Conservation (phyloP, 1,284 basidiomycete species). For the Laetiporus sulphureus region DNA sequence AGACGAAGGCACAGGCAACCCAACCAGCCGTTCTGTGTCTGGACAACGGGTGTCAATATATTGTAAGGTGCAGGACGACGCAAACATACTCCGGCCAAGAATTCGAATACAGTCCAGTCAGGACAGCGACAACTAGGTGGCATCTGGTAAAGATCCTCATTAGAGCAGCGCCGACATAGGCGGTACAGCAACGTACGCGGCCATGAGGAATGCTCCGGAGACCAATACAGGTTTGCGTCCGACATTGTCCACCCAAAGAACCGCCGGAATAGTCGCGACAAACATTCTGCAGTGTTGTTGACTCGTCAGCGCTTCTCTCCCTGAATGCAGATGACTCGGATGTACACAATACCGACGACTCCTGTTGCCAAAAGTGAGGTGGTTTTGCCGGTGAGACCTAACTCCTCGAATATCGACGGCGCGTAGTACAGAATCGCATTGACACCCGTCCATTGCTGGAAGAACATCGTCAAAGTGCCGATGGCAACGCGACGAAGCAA, state of each 20-base stretch:
- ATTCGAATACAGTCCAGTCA: conserved; percentile 48
- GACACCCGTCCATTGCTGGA: conserved; percentile 65
- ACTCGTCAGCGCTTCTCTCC: not conserved
- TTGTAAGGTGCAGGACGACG: not conserved
- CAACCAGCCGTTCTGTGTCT: conserved; percentile 47
- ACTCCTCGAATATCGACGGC: conserved; percentile 52
- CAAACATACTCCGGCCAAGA: conserved; percentile 31
- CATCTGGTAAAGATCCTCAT: conserved; percentile 32
- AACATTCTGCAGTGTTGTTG: conserved; percentile 45
- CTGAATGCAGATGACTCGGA: conserved; percentile 1
- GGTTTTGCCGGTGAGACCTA: conserved; percentile 55
- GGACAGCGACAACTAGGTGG: conserved; percentile 57
- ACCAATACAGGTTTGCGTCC: conserved; percentile 66
- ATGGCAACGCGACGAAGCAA: conserved; percentile 54
- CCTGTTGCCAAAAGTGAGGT: conserved; percentile 71
- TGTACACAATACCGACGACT: conserved; percentile 72
- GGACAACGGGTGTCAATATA: not conserved
- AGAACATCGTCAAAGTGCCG: conserved; percentile 67
- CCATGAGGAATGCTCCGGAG: conserved; percentile 69
- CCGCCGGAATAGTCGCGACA: conserved; percentile 67
- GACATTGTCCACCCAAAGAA: conserved; percentile 65
- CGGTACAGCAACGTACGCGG: conserved; percentile 29
- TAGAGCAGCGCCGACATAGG: not conserved
- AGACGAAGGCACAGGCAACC: conserved; percentile 59
- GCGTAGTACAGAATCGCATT: conserved; percentile 70